A percentile compares a stretch with the other conserved stretches of the same genome.
These are phyloP conservation scores for Actinidia arguta DNA, from an alignment of 179 eudicot species.

Conservation along the genomic window DNA sequence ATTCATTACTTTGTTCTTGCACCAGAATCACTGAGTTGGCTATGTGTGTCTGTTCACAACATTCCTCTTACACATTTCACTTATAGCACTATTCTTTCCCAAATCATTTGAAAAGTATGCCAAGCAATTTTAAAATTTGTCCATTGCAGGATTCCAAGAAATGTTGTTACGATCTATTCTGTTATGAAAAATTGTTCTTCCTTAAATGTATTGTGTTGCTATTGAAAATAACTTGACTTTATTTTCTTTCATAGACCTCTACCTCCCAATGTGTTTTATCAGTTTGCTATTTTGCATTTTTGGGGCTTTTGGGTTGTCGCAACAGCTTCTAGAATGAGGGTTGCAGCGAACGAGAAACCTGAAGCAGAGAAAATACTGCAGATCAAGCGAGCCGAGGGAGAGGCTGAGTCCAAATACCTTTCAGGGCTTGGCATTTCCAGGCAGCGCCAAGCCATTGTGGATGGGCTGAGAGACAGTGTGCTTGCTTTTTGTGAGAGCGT, in stretches of 20 bases:
- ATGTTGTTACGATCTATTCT: neutral
- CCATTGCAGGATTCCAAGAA: neutral
- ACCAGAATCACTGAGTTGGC: neutral
- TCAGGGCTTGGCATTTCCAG: slow-evolving; percentile 51
- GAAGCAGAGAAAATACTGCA: slow-evolving; percentile 53
- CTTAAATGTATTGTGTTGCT: neutral
- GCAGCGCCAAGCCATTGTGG: slow-evolving; percentile 53
- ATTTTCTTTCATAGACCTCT: too few relatives aligned
- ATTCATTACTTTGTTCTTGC: neutral
- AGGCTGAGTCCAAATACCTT: slow-evolving; percentile 49
- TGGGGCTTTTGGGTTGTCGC: neutral
- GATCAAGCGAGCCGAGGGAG: slow-evolving; percentile 53
- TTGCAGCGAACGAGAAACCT: slow-evolving; percentile 52
- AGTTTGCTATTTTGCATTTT: too few relatives aligned
- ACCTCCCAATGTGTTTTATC: too few relatives aligned
- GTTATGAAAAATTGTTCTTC: neutral
- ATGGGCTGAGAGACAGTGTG: slow-evolving; percentile 49
- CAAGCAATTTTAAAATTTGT: too few relatives aligned
- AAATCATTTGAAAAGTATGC: too few relatives aligned
- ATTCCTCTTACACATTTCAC: neutral
- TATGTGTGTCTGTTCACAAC: too few relatives aligned
- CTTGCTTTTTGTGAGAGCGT: slow-evolving; percentile 48
- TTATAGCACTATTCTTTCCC: too few relatives aligned
- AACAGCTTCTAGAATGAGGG: slow-evolving; percentile 46
- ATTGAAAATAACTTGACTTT: too few relatives aligned